phyloP scores from a whole-genome alignment of 257 asterid genomes.

The Ilex asprella region DNA sequence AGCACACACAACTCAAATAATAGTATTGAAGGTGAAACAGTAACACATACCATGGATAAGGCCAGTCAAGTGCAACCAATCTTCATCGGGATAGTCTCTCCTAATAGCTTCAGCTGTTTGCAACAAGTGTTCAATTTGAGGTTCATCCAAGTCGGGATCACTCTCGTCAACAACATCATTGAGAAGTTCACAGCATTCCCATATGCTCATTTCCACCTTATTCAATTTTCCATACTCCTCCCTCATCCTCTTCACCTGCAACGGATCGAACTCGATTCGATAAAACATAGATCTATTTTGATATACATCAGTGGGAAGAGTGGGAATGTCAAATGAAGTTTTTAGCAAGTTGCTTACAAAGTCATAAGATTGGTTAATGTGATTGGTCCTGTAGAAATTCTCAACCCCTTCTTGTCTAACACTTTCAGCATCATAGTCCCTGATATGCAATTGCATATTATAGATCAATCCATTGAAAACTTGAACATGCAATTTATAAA shows the following conservation, averaged over 20 bases:
- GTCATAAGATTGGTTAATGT: constrained; percentile 62
- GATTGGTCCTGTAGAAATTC: constrained; percentile 53
- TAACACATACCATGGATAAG: constrained; percentile 61
- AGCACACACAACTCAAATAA: neutral
- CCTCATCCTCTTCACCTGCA: constrained; percentile 73
- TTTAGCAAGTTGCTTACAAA: constrained; percentile 39
- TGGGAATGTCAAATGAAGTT: neutral
- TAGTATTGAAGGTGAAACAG: too few relatives aligned
- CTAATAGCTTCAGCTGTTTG: constrained; percentile 92
- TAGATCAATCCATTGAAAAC: too few relatives aligned
- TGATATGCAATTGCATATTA: constrained; percentile 15
- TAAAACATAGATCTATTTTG: neutral
- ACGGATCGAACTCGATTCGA: neutral
- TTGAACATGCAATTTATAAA: too few relatives aligned
- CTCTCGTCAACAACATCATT: constrained; percentile 77
- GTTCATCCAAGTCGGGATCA: constrained; percentile 89
- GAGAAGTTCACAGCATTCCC: constrained; percentile 90
- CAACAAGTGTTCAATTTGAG: constrained; percentile 83
- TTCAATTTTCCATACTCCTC: constrained; percentile 53
- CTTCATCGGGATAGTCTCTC: constrained; percentile 73
- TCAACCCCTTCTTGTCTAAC: constrained; percentile 76
- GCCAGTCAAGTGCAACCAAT: constrained; percentile 88
- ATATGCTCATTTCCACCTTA: constrained; percentile 72
- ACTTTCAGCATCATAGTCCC: constrained; percentile 72
- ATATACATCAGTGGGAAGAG: too few relatives aligned